Conservation (phyloP, 2,329 filamentous ascomycete species). For the Rutstroemia sp. region DNA sequence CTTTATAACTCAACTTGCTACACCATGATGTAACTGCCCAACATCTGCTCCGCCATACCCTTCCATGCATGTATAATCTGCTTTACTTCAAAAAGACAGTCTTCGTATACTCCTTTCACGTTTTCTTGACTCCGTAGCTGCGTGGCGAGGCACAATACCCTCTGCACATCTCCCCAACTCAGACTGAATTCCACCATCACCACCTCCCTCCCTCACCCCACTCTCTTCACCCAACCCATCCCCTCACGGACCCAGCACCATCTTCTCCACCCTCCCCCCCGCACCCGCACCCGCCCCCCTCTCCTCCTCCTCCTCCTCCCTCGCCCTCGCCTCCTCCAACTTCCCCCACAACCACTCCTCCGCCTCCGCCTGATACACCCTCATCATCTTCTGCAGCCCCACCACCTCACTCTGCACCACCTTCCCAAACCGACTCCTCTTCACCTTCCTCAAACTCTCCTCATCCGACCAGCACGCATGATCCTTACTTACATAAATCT, state of each 20-base stretch:
- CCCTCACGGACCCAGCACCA: neutral
- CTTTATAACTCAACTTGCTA: no score
- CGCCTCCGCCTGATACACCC: conserved; percentile 43
- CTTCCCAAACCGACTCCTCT: conserved; percentile 52
- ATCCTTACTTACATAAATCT: conserved; percentile 66
- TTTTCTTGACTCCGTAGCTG: no score
- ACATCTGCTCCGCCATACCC: no score
- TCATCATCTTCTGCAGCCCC: conserved; percentile 50
- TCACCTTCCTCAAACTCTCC: conserved; percentile 50
- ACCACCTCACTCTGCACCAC: conserved; percentile 44
- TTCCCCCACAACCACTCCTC: conserved; percentile 40
- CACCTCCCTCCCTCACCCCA: neutral
- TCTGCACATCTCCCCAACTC: no score
- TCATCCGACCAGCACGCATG: conserved; percentile 70
- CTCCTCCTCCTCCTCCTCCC: neutral
- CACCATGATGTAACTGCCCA: no score
- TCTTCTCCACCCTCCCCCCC: neutral
- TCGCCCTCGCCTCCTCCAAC: conserved; percentile 9
- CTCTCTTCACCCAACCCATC: conserved; percentile 22
- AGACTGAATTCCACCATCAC: no score
- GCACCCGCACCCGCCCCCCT: neutral
- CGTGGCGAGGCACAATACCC: no score
- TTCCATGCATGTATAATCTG: no score
- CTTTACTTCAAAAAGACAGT: no score
- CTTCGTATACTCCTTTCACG: no score